Percentiles rank a stretch among this genome's conserved stretches.
Conservation (phyloP, 1,139 yeast genomes). For the Yamadazyma aaseri region DNA sequence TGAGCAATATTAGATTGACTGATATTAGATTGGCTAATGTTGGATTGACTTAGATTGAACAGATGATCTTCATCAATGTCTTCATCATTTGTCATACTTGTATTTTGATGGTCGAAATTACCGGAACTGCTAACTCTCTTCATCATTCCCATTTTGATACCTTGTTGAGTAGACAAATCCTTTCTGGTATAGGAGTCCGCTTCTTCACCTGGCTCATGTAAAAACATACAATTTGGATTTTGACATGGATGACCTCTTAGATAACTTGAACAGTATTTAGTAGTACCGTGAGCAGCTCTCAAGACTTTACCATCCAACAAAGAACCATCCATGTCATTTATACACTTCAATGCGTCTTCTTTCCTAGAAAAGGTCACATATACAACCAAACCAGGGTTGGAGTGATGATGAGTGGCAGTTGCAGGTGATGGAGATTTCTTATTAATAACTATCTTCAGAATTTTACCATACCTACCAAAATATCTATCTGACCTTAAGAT, state of each 20-base stretch:
- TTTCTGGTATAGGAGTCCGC: conserved; percentile 96
- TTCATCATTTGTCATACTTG: conserved; percentile 13
- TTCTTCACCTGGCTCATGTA: conserved; percentile 99
- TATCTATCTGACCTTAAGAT: conserved; percentile 86
- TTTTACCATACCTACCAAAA: conserved; percentile 97
- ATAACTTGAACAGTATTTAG: conserved; percentile 95
- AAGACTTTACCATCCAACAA: conserved; percentile 84
- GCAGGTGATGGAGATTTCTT: conserved; percentile 58
- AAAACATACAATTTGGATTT: conserved; percentile 97
- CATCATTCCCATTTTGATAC: conserved; percentile 57
- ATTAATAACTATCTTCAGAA: conserved; percentile 90
- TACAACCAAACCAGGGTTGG: conserved; percentile 84
- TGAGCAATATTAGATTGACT: conserved; percentile 3
- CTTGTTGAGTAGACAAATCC: conserved; percentile 82
- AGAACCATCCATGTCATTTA: conserved; percentile 91
- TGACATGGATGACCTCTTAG: conserved; percentile 95
- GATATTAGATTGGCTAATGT: conserved; percentile 1
- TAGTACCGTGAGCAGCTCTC: conserved; percentile 97
- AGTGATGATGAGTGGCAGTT: conserved; percentile 36
- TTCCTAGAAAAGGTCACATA: conserved; percentile 91
- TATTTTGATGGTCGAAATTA: conserved; percentile 11
- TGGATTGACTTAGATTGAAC: conserved; percentile 4
- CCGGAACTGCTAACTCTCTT: conserved; percentile 18
- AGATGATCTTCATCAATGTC: conserved; percentile 12
- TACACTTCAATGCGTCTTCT: conserved; percentile 93